Conservation (phyloP, 2,329 filamentous ascomycete species). For the Dothistroma septosporum region DNA sequence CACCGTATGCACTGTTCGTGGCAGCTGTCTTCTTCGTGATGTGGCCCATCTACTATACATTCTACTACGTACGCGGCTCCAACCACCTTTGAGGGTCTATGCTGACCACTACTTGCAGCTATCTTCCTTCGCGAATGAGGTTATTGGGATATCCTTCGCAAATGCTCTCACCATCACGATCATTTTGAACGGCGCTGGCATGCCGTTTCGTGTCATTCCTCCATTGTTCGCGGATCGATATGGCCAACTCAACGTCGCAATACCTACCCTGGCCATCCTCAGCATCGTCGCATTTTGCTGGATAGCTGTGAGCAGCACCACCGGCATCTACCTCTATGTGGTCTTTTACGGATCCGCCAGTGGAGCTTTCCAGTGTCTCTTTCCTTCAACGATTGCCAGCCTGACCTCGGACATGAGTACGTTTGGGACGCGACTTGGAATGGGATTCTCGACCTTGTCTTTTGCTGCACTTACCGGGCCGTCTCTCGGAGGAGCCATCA, state of each 20-base stretch:
- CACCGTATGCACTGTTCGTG: conserved; percentile 38
- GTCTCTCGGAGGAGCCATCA: conserved; percentile 46
- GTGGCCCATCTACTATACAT: conserved; percentile 40
- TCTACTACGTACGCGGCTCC: conserved; percentile 41
- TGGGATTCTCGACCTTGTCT: conserved; percentile 45
- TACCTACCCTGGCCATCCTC: conserved; percentile 46
- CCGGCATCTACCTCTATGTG: conserved; percentile 43
- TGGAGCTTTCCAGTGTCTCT: conserved; percentile 44
- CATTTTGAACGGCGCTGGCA: conserved; percentile 56
- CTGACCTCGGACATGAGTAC: conserved; percentile 46
- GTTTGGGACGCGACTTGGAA: conserved; percentile 46
- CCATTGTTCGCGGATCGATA: conserved; percentile 53
- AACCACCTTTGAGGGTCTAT: background rate
- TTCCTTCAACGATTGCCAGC: conserved; percentile 41
- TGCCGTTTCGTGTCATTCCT: conserved; percentile 51
- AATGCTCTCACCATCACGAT: conserved; percentile 54
- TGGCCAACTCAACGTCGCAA: conserved; percentile 54
- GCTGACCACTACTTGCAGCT: conserved; percentile 16
- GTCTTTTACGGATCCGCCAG: conserved; percentile 45
- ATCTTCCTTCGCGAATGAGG: conserved; percentile 35
- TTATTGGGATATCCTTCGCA: conserved; percentile 42
- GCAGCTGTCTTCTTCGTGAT: conserved; percentile 32
- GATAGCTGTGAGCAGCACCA: conserved; percentile 46
- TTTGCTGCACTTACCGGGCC: conserved; percentile 46
- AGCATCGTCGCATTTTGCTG: conserved; percentile 54